A percentile compares a stretch with the other conserved stretches of the same genome.
Conservation (phyloP, 176 grass and related monocot species). For the Areca catechu region DNA sequence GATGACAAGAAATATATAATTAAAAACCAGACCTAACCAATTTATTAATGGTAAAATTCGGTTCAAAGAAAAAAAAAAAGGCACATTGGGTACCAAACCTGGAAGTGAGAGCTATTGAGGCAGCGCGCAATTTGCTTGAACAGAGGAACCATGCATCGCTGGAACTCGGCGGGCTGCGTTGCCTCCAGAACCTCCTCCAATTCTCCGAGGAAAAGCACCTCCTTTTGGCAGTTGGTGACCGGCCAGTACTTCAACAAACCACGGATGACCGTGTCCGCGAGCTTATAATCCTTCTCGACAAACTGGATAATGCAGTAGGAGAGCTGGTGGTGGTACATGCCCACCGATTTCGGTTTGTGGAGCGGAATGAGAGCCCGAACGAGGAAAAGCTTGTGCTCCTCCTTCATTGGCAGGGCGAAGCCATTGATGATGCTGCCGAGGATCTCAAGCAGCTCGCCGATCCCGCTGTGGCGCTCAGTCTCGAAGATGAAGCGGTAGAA, state of each 20-base stretch:
- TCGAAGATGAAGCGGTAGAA: slow-evolving; percentile 17
- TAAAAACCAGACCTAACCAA: no score
- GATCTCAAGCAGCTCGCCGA: slow-evolving; percentile 12
- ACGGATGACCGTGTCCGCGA: slow-evolving; percentile 5
- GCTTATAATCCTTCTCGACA: slow-evolving; percentile 17
- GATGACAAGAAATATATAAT: no score
- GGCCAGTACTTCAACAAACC: slow-evolving; percentile 19
- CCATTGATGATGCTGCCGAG: slow-evolving; percentile 17
- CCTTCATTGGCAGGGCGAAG: slow-evolving; percentile 14
- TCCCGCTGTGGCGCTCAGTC: slow-evolving; percentile 9
- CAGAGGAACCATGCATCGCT: slow-evolving; percentile 14
- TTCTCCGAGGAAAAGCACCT: slow-evolving; percentile 16
- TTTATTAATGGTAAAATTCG: no score
- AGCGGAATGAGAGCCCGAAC: slow-evolving; percentile 8
- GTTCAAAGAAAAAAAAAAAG: no score
- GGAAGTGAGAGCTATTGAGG: slow-evolving; percentile 15
- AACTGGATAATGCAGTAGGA: slow-evolving; percentile 15
- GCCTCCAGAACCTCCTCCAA: slow-evolving; percentile 13
- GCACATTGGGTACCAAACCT: neutral
- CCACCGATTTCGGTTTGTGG: slow-evolving; percentile 10
- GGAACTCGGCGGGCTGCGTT: slow-evolving; percentile 11
- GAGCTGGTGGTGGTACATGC: slow-evolving; percentile 12
- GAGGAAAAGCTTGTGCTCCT: slow-evolving; percentile 15
- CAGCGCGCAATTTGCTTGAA: slow-evolving; percentile 13
- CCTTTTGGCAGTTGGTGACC: slow-evolving; percentile 18